Conservation (phyloP, 495 filamentous ascomycete genomes). For the Durotheca rogersii region DNA sequence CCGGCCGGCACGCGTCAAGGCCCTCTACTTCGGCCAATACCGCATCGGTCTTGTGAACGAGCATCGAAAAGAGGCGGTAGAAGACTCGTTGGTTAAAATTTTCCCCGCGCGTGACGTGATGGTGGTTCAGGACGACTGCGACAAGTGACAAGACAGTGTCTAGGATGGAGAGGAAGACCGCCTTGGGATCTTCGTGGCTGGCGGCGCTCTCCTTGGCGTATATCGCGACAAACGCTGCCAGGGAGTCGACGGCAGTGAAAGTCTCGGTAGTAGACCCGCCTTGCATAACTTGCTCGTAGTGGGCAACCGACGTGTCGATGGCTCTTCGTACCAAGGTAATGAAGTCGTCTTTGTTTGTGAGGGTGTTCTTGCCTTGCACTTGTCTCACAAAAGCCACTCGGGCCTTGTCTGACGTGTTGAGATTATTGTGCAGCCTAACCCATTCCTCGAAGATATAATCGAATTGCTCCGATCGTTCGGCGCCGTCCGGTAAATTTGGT, state of each 20-base stretch:
- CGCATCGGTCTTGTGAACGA: constrained; percentile 63
- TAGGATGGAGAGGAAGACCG: constrained; percentile 51
- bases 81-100: constrained; percentile 85
- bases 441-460: constrained; percentile 95
- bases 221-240: constrained; percentile 77
- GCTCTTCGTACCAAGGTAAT: constrained; percentile 76
- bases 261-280: constrained; percentile 65
- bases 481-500: constrained; percentile 18
- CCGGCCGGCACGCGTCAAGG: constrained; percentile 49
- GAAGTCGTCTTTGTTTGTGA: constrained; percentile 71
- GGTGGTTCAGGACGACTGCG: constrained; percentile 78
- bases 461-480: constrained; percentile 70
- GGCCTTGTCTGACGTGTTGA: constrained; percentile 67
- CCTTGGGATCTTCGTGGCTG: constrained; percentile 20
- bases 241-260: constrained; percentile 77
- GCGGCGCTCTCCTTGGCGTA: constrained; percentile 60
- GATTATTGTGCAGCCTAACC: constrained; percentile 77
- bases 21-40: constrained; percentile 44
- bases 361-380: constrained; percentile 67
- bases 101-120: constrained; percentile 79
- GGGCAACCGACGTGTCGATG: constrained; percentile 74
- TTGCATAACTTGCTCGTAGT: constrained; percentile 66
- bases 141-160: constrained; percentile 73
- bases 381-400: constrained; percentile 80
- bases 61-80: constrained; percentile 83